Evolutionary conservation across 75 land plant genomes (phyloP), one percentile per base, ranked within the genome.

Genomic region (Sequoia sempervirens): DNA sequence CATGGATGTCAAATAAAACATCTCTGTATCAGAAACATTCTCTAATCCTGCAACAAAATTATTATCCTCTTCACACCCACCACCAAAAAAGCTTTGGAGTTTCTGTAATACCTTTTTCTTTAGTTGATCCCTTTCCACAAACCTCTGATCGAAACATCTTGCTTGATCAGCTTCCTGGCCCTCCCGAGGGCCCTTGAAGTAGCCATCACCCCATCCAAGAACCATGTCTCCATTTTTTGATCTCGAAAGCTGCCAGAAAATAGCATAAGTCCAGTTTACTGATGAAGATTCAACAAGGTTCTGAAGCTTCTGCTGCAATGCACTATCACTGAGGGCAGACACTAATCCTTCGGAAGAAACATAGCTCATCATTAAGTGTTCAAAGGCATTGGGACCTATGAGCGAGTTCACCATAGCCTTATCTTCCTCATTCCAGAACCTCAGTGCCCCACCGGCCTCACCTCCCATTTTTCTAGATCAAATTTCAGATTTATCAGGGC

Each of bases 1-100:
- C 83, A 92, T 82, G 4, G 96, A 94, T 15, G 88, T 86, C 72
- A 92, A 82, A 84, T 90, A 94, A 84, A 89, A 94, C 95, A 88
- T 90, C 84, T 94, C 94, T 1, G 86, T 84, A 75, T 90, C 91
- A 12, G 93, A 86, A 36, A 93, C 90, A 74, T 87, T 81, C 20
- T 90, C 92, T 20, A 81, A 64, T 41, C 75, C 88, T 20, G 81
- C 26, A 13, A 23, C 47, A 20, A 64, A 75, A 58, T 41, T 86
- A 40, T 75, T 78, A 50, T 87, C 91, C 45, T 81, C 87, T 46
- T 85, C 82, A 10, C 83, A 43, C 18, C 47, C 83, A 81, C 80
- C 79, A 53, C 82, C 74, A 64, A 88, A 84, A 43, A 86, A 87
- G 32, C 87, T 50, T 40, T 89, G 88, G 36, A 89, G 89, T 82